Evolutionary conservation across 306 rosid species (phyloP).

Genomic region (Mimosa bimucronata): DNA sequence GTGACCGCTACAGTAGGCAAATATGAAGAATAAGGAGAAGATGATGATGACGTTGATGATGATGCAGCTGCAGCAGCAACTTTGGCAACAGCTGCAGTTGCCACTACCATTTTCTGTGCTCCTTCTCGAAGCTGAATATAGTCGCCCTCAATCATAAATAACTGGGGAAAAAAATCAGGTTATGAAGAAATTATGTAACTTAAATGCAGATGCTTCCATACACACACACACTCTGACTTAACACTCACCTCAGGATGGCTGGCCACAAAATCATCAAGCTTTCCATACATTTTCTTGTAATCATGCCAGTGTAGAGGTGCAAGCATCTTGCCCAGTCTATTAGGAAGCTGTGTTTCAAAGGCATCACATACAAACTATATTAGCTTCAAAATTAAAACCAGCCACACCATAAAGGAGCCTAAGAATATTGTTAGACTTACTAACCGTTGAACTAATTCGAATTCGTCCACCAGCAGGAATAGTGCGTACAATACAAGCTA

Average conservation of each 20-base stretch:
- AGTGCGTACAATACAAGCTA: conserved; percentile 93
- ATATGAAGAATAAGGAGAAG: conserved; percentile 70
- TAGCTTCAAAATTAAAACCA: neutral
- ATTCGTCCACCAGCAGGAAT: conserved; percentile 93
- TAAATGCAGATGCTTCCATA: conserved; percentile 7
- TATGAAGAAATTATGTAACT: conserved; percentile 20
- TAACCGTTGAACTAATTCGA: conserved; percentile 86
- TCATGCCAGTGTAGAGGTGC: conserved; percentile 98
- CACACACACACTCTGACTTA: conserved; percentile 21
- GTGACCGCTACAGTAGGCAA: conserved; percentile 92
- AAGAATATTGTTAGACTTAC: conserved; percentile 43
- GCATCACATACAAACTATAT: conserved; percentile 22
- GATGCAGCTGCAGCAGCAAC: conserved; percentile 95
- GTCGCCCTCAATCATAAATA: conserved; percentile 88
- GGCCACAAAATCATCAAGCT: conserved; percentile 86
- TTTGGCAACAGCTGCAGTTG: conserved; percentile 90
- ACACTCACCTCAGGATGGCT: conserved; percentile 90
- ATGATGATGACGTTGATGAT: conserved; percentile 61
- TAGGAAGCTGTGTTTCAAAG: conserved; percentile 74
- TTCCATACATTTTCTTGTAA: conserved; percentile 88
- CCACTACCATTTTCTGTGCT: conserved; percentile 92
- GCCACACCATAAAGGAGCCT: conserved; percentile 17
- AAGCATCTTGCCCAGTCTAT: conserved; percentile 96
- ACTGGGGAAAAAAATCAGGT: conserved; percentile 46
- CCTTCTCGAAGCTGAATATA: conserved; percentile 89